phyloP scores from a whole-genome alignment of 768 basidiomycete genomes.

The Stropharia rugosoannulata region DNA sequence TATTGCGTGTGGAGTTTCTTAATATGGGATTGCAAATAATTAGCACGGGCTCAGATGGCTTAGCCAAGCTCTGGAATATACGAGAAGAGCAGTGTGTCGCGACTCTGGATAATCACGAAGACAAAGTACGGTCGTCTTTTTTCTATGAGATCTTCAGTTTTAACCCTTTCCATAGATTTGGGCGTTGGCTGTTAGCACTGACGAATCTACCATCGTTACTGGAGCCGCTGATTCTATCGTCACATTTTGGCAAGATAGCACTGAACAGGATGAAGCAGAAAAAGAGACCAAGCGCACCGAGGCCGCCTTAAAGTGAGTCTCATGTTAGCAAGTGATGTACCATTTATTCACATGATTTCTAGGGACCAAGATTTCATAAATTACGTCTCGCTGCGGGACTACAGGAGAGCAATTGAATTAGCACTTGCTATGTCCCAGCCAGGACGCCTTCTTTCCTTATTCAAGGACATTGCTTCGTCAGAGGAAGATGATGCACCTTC shows the following conservation, averaged over 20 bases:
- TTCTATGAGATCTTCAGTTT: background rate
- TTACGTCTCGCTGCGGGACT: slow-evolving; percentile 85
- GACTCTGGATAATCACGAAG: slow-evolving; percentile 96
- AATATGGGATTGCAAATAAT: slow-evolving; percentile 83
- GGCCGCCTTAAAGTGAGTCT: slow-evolving; percentile 75
- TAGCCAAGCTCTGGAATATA: slow-evolving; percentile 96
- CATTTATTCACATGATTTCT: background rate
- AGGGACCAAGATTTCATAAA: slow-evolving; percentile 97
- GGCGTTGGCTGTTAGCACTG: slow-evolving; percentile 82
- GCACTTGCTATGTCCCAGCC: slow-evolving; percentile 94
- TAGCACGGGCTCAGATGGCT: slow-evolving; percentile 89
- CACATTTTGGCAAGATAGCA: slow-evolving; percentile 96
- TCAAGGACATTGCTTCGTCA: slow-evolving; percentile 54
- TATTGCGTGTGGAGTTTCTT: slow-evolving; percentile 89
- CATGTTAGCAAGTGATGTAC: background rate
- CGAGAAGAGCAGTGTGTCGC: slow-evolving; percentile 82
- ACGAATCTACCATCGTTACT: slow-evolving; percentile 85
- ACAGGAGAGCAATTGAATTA: slow-evolving; percentile 86
- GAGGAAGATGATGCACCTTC: slow-evolving; percentile 29
- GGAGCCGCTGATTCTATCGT: slow-evolving; percentile 96
- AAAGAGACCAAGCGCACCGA: slow-evolving; percentile 72
- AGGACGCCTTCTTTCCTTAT: slow-evolving; percentile 78
- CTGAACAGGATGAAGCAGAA: slow-evolving; percentile 77
- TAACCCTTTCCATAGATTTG: slow-evolving; percentile 70
- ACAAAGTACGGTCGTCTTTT: slow-evolving; percentile 63